Base-by-base conservation (phyloP, 2,329 filamentous ascomycete genomes). In the Moelleriella libera region DNA sequence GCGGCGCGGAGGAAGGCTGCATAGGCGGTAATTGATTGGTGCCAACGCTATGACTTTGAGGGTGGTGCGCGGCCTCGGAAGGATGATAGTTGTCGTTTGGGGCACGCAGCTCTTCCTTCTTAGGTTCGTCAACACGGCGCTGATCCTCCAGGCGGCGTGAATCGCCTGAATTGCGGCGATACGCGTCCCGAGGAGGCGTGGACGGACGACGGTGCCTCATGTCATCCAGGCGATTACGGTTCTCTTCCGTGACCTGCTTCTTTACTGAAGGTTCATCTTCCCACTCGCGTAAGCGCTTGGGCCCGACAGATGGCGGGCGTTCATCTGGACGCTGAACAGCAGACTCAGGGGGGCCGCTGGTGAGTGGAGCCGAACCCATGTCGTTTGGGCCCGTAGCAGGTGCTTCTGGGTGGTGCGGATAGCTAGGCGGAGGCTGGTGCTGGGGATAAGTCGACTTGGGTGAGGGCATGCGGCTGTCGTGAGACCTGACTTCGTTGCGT, bases 281-380 rank as follows among this genome's bases (percentile, higher is more conserved):
- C 89, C 92, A 96, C 59, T 97, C 92, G 45, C 89, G 82, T 62
- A 82, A 76, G 49, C 92, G 80, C 74, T 98, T 98, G 49, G 83
- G 80, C 4, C 77, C 78, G 9, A 86, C 84, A 39, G 88, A 94
- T 1, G 83, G 67, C 14, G 88, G 86, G n/a, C 88, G 78, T 48
- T 94, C 75, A 47, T 78, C 75, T 50, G 77, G 69, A 47, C 67
- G 65, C 48, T 74, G 83, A 50, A 77, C 72, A 29, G 78, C 76
- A 58, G 90, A 83, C 44, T 83, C 81, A 43, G 83, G 78, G 49
- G 72, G 68, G 1, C 30, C 4, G 41, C 67, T 57, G 4, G 67
- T 66, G 46, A 69, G 69, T 28, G 68, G 67, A 49, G 78, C 80
- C 37, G 56, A 56, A 7, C 57, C 61, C 47, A 58, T 61, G 53